Evolutionary conservation across 345 rosid species (phyloP).

Genomic region (Syzygium aqueum): DNA sequence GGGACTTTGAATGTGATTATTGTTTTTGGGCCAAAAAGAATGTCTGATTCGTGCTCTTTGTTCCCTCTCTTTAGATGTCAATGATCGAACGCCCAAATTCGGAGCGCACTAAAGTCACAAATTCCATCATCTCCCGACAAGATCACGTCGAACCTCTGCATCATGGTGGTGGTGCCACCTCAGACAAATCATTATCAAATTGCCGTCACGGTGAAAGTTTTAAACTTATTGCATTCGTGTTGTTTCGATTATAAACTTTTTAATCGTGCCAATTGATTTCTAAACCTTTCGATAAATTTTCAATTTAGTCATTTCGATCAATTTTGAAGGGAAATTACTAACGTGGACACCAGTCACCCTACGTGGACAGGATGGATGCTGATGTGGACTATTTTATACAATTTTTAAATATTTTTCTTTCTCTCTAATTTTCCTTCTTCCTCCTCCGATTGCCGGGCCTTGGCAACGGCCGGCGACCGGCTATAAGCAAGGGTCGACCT

Average conservation of each 20-base stretch:
- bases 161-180: neutral
- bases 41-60: neutral
- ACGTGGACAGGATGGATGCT: fast-evolving
- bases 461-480: fast-evolving
- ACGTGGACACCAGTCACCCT: fast-evolving
- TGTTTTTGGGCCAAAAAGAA: neutral
- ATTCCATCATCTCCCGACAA: neutral
- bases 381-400: too few relatives aligned
- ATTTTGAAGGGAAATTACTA: fast-evolving
- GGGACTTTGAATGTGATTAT: neutral
- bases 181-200: neutral
- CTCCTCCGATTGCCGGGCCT: neutral
- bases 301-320: fast-evolving
- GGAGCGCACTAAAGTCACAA: neutral
- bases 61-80: neutral
- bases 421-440: neutral
- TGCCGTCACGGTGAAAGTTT: neutral
- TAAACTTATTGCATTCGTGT: fast-evolving
- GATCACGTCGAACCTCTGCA: neutral
- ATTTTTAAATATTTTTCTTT: neutral
- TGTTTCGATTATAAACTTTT: fast-evolving
- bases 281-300: fast-evolving
- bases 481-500: neutral
- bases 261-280: neutral
- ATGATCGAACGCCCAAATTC: neutral